These are phyloP conservation scores for Myriangium duriaei DNA, from an alignment of 2,329 filamentous ascomycete genomes.

Conservation along the genomic window DNA sequence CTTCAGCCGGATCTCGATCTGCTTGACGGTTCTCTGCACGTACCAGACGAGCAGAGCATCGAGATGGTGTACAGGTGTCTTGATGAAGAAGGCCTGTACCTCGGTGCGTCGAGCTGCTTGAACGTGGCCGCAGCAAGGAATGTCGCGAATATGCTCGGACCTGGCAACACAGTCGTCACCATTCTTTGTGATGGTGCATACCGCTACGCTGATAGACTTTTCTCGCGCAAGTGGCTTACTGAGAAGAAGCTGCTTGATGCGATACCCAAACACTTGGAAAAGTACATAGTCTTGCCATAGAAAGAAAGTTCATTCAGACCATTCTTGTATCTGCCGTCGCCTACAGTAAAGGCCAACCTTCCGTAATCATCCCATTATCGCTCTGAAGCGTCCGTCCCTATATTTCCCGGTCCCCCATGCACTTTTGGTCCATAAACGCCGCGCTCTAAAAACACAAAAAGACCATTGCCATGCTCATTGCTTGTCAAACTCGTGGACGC, in stretches of 20 bases:
- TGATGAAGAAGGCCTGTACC: slow-evolving; percentile 89
- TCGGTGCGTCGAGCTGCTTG: slow-evolving; percentile 83
- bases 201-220: slow-evolving; percentile 84
- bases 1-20: slow-evolving; percentile 71
- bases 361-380: neutral
- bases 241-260: slow-evolving; percentile 71
- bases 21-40: slow-evolving; percentile 71
- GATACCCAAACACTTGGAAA: slow-evolving; percentile 73
- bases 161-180: slow-evolving; percentile 83
- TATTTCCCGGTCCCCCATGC: neutral
- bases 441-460: slow-evolving; percentile 7
- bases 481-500: neutral
- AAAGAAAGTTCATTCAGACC: slow-evolving; percentile 2
- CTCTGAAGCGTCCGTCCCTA: too few species aligned
- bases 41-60: slow-evolving; percentile 87
- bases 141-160: slow-evolving; percentile 79
- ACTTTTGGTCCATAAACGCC: slow-evolving; percentile 6
- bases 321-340: neutral
- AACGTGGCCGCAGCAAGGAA: slow-evolving; percentile 95
- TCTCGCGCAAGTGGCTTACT: slow-evolving; percentile 81
- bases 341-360: neutral
- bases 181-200: slow-evolving; percentile 96
- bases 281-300: slow-evolving; percentile 85
- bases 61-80: slow-evolving; percentile 96
- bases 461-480: neutral